A percentile compares a stretch with the other conserved stretches of the same genome.
Conservation (phyloP, 1,139 yeast species). For the Scheffersomyces quercinus region DNA sequence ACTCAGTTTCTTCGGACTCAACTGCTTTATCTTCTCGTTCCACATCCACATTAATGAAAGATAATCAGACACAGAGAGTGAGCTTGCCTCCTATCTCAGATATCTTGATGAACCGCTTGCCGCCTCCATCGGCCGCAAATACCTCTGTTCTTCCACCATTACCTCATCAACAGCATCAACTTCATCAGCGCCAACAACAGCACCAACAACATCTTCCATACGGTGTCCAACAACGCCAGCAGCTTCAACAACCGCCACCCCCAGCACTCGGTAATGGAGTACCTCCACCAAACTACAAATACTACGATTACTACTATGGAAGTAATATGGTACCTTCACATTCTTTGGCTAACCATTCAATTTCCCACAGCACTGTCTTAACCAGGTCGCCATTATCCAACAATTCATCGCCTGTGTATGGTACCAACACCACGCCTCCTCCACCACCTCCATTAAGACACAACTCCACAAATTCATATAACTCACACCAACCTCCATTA, state of each 20-base stretch:
- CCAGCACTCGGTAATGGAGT: not conserved
- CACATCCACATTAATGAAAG: too few relatives aligned
- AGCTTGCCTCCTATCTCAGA: conserved; percentile 42
- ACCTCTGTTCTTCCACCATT: conserved; percentile 8
- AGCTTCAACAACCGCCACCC: conserved; percentile 2
- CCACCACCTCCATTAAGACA: conserved; percentile 11
- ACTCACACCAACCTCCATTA: not conserved
- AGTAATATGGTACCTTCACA: conserved; percentile 1
- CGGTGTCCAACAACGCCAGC: not conserved
- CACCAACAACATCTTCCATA: not conserved
- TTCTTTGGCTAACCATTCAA: not conserved
- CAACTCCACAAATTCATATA: conserved; percentile 1
- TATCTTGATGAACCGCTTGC: conserved; percentile 21
- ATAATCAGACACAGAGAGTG: conserved; percentile 16
- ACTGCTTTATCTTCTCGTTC: too few relatives aligned
- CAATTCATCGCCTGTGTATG: conserved; percentile 14
- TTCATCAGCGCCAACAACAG: conserved; percentile 5
- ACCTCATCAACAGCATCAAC: conserved; percentile 6
- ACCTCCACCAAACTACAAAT: conserved; percentile 10
- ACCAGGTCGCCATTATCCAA: conserved; percentile 14
- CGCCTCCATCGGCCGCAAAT: conserved; percentile 4
- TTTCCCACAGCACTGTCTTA: not conserved
- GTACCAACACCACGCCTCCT: conserved; percentile 11
- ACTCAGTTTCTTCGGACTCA: too few relatives aligned
- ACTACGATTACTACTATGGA: conserved; percentile 14